These are phyloP conservation scores for Escovopsis sp. DNA, from an alignment of 2,329 filamentous ascomycete species.

Conservation along the genomic window DNA sequence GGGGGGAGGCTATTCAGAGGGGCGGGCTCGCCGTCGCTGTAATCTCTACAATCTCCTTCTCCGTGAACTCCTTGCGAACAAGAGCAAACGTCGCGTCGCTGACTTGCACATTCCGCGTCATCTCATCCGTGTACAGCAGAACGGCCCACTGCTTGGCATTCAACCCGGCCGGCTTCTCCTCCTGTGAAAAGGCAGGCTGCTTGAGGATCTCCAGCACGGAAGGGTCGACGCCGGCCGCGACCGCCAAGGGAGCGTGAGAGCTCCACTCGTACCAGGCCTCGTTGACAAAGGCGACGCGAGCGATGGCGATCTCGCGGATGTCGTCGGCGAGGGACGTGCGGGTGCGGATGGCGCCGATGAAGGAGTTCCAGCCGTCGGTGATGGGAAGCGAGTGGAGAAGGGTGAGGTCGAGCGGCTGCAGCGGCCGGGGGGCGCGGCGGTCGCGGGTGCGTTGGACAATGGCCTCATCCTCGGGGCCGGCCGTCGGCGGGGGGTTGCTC, in stretches of 20 bases:
- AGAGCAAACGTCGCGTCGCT: conserved; percentile 49
- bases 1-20: too few relatives aligned
- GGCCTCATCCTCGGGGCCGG: conserved; percentile 30
- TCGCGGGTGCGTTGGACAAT: conserved; percentile 49
- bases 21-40: conserved; percentile 47
- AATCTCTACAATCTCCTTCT: conserved; percentile 66
- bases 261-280: conserved; percentile 75
- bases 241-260: conserved; percentile 56
- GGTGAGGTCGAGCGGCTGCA: conserved; percentile 61
- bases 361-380: conserved; percentile 61
- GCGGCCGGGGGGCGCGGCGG: conserved; percentile 51
- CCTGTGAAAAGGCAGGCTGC: conserved; percentile 12
- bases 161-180: conserved; percentile 23
- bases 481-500: conserved; percentile 31
- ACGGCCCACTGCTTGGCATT: conserved; percentile 51
- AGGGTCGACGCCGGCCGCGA: conserved; percentile 39
- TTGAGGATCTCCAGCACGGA: conserved; percentile 32
- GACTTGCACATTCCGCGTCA: conserved; percentile 62
- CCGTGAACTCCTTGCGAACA: conserved; percentile 45
- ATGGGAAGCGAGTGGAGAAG: conserved; percentile 60
- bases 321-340: conserved; percentile 33
- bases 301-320: conserved; percentile 65
- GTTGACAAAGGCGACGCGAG: conserved; percentile 66
- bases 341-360: conserved; percentile 48
- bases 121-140: conserved; percentile 63